Conservation (phyloP, 2,329 filamentous ascomycete species). For the Botrytis elliptica region DNA sequence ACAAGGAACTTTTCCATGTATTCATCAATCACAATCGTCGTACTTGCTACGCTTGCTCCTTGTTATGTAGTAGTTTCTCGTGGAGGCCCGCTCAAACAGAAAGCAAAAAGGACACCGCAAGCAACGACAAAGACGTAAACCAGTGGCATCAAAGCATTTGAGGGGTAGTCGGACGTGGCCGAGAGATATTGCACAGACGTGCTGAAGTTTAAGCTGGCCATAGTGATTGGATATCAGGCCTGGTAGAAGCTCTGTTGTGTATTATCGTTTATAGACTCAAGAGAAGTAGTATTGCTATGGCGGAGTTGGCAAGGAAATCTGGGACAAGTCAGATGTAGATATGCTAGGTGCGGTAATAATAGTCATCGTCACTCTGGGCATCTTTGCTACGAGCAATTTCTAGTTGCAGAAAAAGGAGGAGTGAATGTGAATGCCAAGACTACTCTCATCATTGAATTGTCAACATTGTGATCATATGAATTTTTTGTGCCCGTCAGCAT, state of each 20-base stretch:
- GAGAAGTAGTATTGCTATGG: too few species aligned
- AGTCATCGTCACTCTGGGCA: not conserved
- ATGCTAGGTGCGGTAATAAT: not conserved
- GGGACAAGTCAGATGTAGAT: not conserved
- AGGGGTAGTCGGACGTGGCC: not conserved
- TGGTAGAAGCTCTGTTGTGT: not conserved
- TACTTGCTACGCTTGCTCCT: not conserved
- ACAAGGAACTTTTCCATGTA: not conserved
- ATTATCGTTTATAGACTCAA: too few species aligned
- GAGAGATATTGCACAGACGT: not conserved
- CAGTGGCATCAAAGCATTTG: not conserved
- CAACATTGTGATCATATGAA: not conserved
- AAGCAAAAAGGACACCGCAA: not conserved
- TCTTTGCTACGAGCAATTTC: not conserved
- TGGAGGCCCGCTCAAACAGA: not conserved
- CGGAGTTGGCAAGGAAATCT: fast-evolving
- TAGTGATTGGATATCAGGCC: not conserved
- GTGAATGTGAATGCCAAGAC: not conserved
- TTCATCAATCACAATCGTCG: not conserved
- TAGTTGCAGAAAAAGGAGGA: not conserved
- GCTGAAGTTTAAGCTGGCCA: not conserved
- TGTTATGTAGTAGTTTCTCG: not conserved
- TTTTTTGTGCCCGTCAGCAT: not conserved
- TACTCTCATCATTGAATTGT: not conserved
- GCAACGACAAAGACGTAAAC: not conserved